phyloP scores from a whole-genome alignment of 148 eudicot species.

The Euryodendron excelsum region DNA sequence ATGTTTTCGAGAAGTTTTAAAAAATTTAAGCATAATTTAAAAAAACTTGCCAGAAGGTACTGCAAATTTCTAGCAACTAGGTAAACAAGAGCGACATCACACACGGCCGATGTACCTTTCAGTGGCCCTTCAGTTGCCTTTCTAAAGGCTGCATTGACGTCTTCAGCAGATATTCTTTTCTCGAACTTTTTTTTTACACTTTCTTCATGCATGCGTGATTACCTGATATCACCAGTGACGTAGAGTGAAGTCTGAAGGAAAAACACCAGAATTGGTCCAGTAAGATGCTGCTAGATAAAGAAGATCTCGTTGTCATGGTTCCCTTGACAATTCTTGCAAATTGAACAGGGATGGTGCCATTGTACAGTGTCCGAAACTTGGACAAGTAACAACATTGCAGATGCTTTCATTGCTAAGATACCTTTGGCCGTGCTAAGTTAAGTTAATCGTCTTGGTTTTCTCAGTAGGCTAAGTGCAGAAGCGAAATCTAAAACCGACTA shows the following conservation, averaged over 20 bases:
- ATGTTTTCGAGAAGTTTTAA: too few species aligned
- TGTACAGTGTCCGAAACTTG: too few species aligned
- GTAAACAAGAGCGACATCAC: constrained; percentile 89
- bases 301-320: constrained; percentile 99
- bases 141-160: constrained; percentile 88
- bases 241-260: too few species aligned
- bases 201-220: neutral
- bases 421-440: too few species aligned
- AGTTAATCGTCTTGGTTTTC: too few species aligned
- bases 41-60: too few species aligned
- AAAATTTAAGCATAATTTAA: too few species aligned
- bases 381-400: neutral
- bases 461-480: too few species aligned
- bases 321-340: constrained; percentile 96
- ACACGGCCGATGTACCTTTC: constrained; percentile 79
- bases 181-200: constrained; percentile 16
- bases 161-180: constrained; percentile 86
- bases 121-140: constrained; percentile 92
- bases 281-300: too few species aligned
- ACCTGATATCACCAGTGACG: constrained; percentile 99
- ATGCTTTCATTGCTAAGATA: too few species aligned
- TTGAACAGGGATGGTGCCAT: neutral
- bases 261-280: too few species aligned
- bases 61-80: too few species aligned
- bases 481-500: neutral